Evolutionary conservation across 2,329 filamentous ascomycete species (phyloP).

Genomic region (Penicillium corylophilum): DNA sequence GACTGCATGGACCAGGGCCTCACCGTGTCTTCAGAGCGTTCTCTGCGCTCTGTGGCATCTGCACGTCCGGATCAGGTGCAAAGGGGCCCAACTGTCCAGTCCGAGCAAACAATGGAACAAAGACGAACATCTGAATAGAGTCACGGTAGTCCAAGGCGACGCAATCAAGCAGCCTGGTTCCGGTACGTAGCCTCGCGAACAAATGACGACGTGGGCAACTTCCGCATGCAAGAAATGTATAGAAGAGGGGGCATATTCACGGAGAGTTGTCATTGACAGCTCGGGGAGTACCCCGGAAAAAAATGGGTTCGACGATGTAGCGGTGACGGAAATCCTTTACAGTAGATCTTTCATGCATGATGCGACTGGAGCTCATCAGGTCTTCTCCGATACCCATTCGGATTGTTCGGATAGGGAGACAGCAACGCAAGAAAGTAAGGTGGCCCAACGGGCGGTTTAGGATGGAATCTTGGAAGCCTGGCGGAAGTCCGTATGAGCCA

Average conservation of each 20-base stretch:
- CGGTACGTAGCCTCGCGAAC: slow-evolving; percentile 2
- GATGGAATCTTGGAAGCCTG: slow-evolving; percentile 5
- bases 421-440: slow-evolving; percentile 1
- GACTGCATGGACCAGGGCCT: not conserved
- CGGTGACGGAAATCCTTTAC: slow-evolving; percentile 19
- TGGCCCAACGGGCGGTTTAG: slow-evolving; percentile 16
- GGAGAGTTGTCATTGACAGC: slow-evolving; percentile 6
- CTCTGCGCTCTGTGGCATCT: slow-evolving; percentile 5
- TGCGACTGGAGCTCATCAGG: slow-evolving; percentile 26
- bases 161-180: slow-evolving; percentile 4
- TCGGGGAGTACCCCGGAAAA: slow-evolving; percentile 9
- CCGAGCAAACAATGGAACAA: slow-evolving; percentile 4
- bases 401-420: slow-evolving; percentile 29
- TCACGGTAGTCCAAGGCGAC: not conserved
- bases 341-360: slow-evolving; percentile 17
- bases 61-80: slow-evolving; percentile 6
- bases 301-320: slow-evolving; percentile 15
- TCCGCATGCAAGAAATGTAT: slow-evolving; percentile 27
- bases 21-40: slow-evolving; percentile 1
- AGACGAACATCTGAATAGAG: not conserved
- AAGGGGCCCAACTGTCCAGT: slow-evolving; percentile 8
- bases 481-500: not conserved
- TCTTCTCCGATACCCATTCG: slow-evolving; percentile 33
- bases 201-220: slow-evolving; percentile 16
- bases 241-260: slow-evolving; percentile 11